Evolutionary conservation across 164 flowering plant species (phyloP).

Genomic region (Kalanchoe fedtschenkoi): DNA sequence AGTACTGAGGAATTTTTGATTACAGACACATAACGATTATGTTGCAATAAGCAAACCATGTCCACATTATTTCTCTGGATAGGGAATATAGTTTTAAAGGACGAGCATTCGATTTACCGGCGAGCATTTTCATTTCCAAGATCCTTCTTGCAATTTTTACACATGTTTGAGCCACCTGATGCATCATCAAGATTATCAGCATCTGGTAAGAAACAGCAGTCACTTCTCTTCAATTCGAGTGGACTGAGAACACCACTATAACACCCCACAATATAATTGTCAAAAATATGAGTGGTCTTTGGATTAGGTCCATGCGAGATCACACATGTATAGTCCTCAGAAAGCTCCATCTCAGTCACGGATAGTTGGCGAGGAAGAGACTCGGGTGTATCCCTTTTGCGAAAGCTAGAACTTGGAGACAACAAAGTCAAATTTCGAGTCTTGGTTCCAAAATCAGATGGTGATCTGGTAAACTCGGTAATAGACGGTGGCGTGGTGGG

Average conservation of each 20-base stretch:
- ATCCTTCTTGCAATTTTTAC: too few relatives aligned
- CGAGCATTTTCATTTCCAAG: too few relatives aligned
- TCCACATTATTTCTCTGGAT: too few relatives aligned
- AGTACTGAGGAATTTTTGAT: too few relatives aligned
- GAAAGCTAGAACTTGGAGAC: not conserved
- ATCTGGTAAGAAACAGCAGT: not conserved
- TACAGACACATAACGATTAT: too few relatives aligned
- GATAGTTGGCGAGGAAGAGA: not conserved
- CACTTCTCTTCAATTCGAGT: not conserved
- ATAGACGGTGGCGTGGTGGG: not conserved
- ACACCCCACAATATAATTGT: too few relatives aligned
- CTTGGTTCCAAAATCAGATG: not conserved
- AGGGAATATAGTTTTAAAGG: too few relatives aligned
- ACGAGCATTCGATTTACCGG: too few relatives aligned
- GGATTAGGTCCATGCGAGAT: constrained; percentile 1
- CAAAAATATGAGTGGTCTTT: too few relatives aligned
- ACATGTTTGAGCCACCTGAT: too few relatives aligned
- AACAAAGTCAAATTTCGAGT: not conserved
- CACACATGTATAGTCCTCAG: not conserved
- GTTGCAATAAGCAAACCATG: too few relatives aligned
- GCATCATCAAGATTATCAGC: not conserved
- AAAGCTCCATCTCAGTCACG: not conserved
- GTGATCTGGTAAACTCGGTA: not conserved
- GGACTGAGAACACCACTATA: not conserved
- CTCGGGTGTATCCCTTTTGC: not conserved